Percentiles rank a stretch among this genome's conserved stretches.
These are phyloP conservation scores for Aspergillus sp. DNA, from an alignment of 2,329 filamentous ascomycete genomes.

Conservation along the genomic window DNA sequence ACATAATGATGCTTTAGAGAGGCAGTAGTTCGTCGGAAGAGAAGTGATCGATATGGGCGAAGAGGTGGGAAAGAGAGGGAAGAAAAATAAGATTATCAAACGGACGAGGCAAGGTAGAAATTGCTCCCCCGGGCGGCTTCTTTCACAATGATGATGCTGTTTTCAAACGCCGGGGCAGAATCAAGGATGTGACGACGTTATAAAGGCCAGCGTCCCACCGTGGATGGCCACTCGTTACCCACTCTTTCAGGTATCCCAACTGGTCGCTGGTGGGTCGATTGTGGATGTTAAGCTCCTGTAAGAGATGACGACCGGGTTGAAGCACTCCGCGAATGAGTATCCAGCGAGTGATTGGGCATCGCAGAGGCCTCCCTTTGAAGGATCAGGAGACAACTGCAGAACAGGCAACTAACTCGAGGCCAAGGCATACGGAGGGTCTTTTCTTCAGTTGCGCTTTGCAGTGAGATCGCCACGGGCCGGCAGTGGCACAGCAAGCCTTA, in stretches of 20 bases:
- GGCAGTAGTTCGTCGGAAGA: conserved; percentile 12
- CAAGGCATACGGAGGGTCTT: background rate
- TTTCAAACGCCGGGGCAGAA: conserved; percentile 20
- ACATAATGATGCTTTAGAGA: conserved; percentile 32
- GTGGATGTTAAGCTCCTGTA: conserved; percentile 34
- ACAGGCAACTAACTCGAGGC: background rate
- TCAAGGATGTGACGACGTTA: conserved; percentile 37
- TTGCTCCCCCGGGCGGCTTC: conserved; percentile 8
- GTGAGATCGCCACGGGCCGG: conserved; percentile 10
- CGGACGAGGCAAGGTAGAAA: conserved; percentile 2
- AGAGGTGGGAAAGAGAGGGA: background rate
- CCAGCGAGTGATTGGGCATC: conserved; percentile 2
- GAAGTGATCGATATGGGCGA: conserved; percentile 2
- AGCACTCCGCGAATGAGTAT: conserved; percentile 18
- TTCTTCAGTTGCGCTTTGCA: background rate
- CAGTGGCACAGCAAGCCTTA: conserved; percentile 17
- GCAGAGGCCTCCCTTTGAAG: conserved; percentile 2
- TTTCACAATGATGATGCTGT: conserved; percentile 19
- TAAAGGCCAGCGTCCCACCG: conserved; percentile 38
- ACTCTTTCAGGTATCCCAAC: conserved; percentile 36
- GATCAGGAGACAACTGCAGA: conserved; percentile 7
- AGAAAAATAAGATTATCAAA: conserved; percentile 13
- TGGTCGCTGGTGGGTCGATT: conserved; percentile 37
- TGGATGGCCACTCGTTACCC: conserved; percentile 34
- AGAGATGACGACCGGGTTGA: conserved; percentile 16